Base-by-base conservation (phyloP, 805 yeast species). In the Saccharomycopsis fibuligera region DNA sequence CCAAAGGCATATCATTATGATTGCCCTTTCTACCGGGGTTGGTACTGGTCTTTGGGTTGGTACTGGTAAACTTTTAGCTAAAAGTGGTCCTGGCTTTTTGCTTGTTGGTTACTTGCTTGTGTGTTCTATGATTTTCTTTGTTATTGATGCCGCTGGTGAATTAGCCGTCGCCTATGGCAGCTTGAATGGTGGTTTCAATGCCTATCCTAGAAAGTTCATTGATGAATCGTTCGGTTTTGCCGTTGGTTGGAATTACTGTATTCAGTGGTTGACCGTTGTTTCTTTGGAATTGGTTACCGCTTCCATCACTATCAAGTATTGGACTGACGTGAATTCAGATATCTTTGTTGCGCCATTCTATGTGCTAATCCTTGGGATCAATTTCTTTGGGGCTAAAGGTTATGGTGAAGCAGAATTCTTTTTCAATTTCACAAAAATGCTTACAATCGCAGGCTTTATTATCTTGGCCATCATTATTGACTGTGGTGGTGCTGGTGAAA, bases 11-110 rank as follows among this genome's bases (percentile, higher is more conserved):
- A 76, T 82, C 53, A 74, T 79, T 52, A 78, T 85, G 79, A 83
- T 86, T 58, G 88, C 95, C 35, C 71, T 87, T 48, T 93, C 93
- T 50, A 89, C 93, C 47, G 83, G 91, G 45, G 82, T 86, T 51
- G 96, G 96, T 60, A 82, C 93, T 4, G 87, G 86, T 58, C 67
- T 81, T 45, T 66, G 75, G 54, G 79, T 79, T 44, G 83, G 83
- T 57, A 67, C 74, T 44, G 84, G 80, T 55, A 62, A 70, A 54
- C 70, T 76, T 3, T 56, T 75, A 36, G 59, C 61, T 23, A 54
- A 61, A 24, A 75, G 73, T 51, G 78, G 79, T 44, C 78, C 79
- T 16, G 74, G 66, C 30, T 73, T 68, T 40, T 57, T 74, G 33
- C 67, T 80, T 9, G 70, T 81, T 35, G 84, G 82, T 6, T 79